Percentiles rank a stretch among this genome's conserved stretches.
Evolutionary conservation across 441 rosid species (phyloP).

Genomic region (Gossypium schwendimanii): DNA sequence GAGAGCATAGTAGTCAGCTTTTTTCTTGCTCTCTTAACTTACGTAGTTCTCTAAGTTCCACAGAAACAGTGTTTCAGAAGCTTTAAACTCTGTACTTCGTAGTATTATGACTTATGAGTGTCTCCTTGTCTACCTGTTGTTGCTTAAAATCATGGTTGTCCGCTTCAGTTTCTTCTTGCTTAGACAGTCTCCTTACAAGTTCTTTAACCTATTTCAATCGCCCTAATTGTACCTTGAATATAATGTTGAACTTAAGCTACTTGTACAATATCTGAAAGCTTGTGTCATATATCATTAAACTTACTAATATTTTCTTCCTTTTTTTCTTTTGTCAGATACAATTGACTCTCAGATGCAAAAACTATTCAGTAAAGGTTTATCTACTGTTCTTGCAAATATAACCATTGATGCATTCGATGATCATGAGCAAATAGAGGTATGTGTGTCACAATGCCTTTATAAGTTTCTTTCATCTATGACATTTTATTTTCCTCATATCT

Average conservation of each 20-base stretch:
- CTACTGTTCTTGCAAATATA: slow-evolving; percentile 55
- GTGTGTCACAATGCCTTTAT: background rate
- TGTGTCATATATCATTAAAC: background rate
- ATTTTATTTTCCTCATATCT: background rate
- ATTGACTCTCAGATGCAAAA: slow-evolving; percentile 49
- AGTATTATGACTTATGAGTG: no score
- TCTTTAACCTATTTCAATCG: no score
- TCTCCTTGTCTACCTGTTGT: no score
- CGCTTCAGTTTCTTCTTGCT: no score
- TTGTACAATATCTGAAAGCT: background rate
- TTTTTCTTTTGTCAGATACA: slow-evolving; percentile 44
- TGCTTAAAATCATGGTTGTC: no score
- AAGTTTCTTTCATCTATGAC: background rate
- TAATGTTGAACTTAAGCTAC: no score
- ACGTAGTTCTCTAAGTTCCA: no score
- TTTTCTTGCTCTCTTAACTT: no score
- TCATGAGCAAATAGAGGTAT: slow-evolving; percentile 72
- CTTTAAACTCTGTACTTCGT: no score
- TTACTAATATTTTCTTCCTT: background rate
- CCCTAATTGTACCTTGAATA: no score
- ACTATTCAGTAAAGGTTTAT: slow-evolving; percentile 48
- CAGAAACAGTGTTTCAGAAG: no score
- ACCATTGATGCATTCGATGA: slow-evolving; percentile 44
- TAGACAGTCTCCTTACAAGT: no score
- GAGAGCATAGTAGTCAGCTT: background rate